A percentile compares a stretch with the other conserved stretches of the same genome.
These are phyloP conservation scores for Saksenaea oblongispora DNA, from an alignment of 371 early-diverging fungal genomes.

Conservation along the genomic window DNA sequence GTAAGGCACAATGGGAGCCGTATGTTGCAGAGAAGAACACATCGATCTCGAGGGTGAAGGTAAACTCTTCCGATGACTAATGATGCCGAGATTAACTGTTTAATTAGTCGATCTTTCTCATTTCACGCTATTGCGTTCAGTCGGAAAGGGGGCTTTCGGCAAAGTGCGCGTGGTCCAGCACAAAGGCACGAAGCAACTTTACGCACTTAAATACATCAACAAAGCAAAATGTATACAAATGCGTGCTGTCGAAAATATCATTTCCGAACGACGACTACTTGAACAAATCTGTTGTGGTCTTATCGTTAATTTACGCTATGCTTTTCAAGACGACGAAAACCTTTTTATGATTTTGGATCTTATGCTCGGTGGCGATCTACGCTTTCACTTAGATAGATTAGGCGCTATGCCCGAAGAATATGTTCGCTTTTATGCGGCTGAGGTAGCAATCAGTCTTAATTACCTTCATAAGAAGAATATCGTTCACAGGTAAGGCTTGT, in stretches of 20 bases:
- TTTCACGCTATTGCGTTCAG: slow-evolving; percentile 62
- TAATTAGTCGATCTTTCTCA: slow-evolving; percentile 60
- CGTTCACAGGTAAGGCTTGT: slow-evolving; percentile 49
- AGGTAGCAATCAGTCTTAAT: slow-evolving; percentile 64
- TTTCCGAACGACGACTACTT: slow-evolving; percentile 56
- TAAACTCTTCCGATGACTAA: slow-evolving; percentile 8
- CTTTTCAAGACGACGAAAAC: slow-evolving; percentile 81
- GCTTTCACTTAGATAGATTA: slow-evolving; percentile 69
- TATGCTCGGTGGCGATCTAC: slow-evolving; percentile 86
- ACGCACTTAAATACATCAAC: slow-evolving; percentile 61
- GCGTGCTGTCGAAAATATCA: slow-evolving; percentile 56
- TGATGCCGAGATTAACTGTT: slow-evolving; percentile 6
- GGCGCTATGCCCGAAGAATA: slow-evolving; percentile 67
- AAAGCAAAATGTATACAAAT: slow-evolving; percentile 56
- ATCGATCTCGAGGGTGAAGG: slow-evolving; percentile 49
- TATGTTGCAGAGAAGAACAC: slow-evolving; percentile 41
- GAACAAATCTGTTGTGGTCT: slow-evolving; percentile 45
- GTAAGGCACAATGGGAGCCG: slow-evolving; percentile 33
- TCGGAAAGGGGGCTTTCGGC: slow-evolving; percentile 77
- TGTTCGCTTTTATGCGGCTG: slow-evolving; percentile 76
- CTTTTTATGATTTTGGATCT: slow-evolving; percentile 78
- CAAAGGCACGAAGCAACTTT: slow-evolving; percentile 56
- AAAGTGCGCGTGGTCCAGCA: slow-evolving; percentile 88
- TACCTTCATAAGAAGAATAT: slow-evolving; percentile 68
- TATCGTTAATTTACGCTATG: slow-evolving; percentile 69